Percentiles rank a stretch among this genome's conserved stretches.
Conservation (phyloP, 805 yeast species). For the Nakazawaea pomicola region DNA sequence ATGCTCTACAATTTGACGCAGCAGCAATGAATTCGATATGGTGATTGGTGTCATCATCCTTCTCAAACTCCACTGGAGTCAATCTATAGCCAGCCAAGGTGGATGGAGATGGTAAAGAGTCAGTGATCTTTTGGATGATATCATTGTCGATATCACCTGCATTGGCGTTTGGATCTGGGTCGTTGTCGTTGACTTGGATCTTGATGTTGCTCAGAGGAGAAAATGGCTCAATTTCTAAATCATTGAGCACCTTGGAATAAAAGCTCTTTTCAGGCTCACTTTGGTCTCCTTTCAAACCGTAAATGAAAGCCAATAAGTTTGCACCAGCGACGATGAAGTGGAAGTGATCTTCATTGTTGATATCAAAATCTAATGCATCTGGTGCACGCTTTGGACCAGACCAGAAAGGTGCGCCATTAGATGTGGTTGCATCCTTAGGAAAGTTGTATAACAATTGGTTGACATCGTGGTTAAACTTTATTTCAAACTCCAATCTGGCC, state of each 20-base stretch:
- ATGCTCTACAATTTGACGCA: slow-evolving; percentile 94
- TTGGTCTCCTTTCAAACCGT: slow-evolving; percentile 77
- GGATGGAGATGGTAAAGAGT: slow-evolving; percentile 82
- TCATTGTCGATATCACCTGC: slow-evolving; percentile 47
- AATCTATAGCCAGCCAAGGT: slow-evolving; percentile 84
- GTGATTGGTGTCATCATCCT: slow-evolving; percentile 95
- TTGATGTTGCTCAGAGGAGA: slow-evolving; percentile 68
- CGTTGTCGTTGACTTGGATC: slow-evolving; percentile 82
- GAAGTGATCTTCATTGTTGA: slow-evolving; percentile 70
- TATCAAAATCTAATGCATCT: slow-evolving; percentile 72
- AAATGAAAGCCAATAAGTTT: slow-evolving; percentile 82
- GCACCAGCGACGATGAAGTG: slow-evolving; percentile 87
- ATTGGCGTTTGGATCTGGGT: slow-evolving; percentile 77
- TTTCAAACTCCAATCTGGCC: slow-evolving; percentile 90
- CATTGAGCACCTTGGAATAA: slow-evolving; percentile 51
- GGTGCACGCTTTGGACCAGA: slow-evolving; percentile 98
- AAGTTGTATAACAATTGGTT: slow-evolving; percentile 88
- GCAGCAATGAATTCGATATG: slow-evolving; percentile 96
- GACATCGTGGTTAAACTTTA: slow-evolving; percentile 79
- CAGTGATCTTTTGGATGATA: slow-evolving; percentile 63
- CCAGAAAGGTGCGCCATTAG: slow-evolving; percentile 94
- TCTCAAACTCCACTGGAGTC: slow-evolving; percentile 90
- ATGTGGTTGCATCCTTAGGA: slow-evolving; percentile 89
- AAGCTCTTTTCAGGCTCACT: slow-evolving; percentile 41
- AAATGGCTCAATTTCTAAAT: slow-evolving; percentile 55